Evolutionary conservation across 2,329 filamentous ascomycete genomes (phyloP), one percentile per base, ranked within the genome.

Genomic region (Aspergillus phoenicis): DNA sequence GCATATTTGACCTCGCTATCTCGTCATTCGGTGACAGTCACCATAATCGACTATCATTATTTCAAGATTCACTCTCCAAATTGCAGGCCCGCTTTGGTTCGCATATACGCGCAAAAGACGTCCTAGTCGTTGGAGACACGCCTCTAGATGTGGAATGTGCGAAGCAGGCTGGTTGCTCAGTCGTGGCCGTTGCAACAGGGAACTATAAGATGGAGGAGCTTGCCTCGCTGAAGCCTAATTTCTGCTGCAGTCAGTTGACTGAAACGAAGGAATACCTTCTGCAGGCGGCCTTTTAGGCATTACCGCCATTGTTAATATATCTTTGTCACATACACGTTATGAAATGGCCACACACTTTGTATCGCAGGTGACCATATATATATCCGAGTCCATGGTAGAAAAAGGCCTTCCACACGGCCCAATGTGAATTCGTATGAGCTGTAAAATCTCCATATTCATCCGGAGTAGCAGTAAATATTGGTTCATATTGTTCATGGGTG

Each of bases 11-110:
- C 55, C 48, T 64, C 2, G 33, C 47, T 36, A 60, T 64, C 20
- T 64, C 60, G 3, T 57, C 62, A 5, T 64, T 64, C n/a, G 62
- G 62, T 1, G 62, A 64, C 33, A 52, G 45, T 15, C 62, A 64
- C 26, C 36, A 56, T 13, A 60, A 64, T 43, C 57, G 62, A 5
- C 39, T 57, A 10, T 58, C 57, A 3, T 55, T 62, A 2, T 52
- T 62, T 8, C 38, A 58, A 13, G 58, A 60, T 45, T 60, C 60
- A 3, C 48, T 64, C 53, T 8, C 57, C n/a, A 58, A 57, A 24
- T 22, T 60, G 20, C 51, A 53, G 11, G 48, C 51, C 5, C 51
- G 30, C 2, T 45, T 62, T 22, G 60, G 58, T 24, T 38, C 54
- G 13, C 51, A 48, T 17, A 38, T 60, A 22, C 43, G 48, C 15